Evolutionary conservation across 176 grass and related monocot species (phyloP).

Genomic region (Bolboschoenus planiculmis): DNA sequence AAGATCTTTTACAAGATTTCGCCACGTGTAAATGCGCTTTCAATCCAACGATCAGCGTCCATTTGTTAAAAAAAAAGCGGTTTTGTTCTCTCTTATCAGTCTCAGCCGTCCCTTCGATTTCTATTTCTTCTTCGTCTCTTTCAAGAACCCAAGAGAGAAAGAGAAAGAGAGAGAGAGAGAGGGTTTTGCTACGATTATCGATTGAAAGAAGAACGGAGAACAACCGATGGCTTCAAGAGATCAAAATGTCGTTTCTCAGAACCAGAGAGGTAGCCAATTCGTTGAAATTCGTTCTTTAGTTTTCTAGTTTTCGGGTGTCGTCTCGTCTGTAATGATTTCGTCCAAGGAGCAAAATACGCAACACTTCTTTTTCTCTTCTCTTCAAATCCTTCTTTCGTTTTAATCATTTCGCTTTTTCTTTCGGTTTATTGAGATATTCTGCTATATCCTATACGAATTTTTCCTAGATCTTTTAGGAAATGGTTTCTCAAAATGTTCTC

Average conservation of each 20-base stretch:
- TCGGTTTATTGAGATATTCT: background rate
- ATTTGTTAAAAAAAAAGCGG: background rate
- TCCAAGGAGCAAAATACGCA: background rate
- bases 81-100: background rate
- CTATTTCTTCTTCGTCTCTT: background rate
- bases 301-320: background rate
- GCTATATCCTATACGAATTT: background rate
- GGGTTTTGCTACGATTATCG: background rate
- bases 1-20: background rate
- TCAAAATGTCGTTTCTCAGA: constrained; percentile 6
- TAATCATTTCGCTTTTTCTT: background rate
- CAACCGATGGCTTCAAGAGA: constrained; percentile 10
- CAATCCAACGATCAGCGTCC: background rate
- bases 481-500: background rate
- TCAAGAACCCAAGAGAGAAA: constrained; percentile 1
- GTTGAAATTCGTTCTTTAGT: background rate
- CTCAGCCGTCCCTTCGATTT: background rate
- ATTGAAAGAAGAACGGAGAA: background rate
- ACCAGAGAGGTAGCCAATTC: background rate
- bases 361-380: background rate
- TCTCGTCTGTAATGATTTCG: background rate
- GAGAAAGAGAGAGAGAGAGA: background rate
- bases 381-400: background rate
- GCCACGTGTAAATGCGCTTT: background rate
- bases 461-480: background rate